phyloP scores from a whole-genome alignment of 805 yeast genomes.

The Lipomyces starkeyi region DNA sequence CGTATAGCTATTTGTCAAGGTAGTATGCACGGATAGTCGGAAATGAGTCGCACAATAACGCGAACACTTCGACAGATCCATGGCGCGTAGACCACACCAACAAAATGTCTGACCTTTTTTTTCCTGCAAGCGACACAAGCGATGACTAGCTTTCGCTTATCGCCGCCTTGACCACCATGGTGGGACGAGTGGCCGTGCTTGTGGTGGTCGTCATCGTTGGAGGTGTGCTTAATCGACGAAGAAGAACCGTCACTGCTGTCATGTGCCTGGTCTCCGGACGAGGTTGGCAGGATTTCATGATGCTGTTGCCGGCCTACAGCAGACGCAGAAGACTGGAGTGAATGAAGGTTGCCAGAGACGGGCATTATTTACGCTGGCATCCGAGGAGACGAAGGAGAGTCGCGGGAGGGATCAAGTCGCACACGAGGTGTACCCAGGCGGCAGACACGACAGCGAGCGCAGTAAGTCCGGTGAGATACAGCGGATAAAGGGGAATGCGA shows the following conservation, averaged over 20 bases:
- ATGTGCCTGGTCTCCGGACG: not conserved
- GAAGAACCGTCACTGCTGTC: not conserved
- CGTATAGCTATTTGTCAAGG: not conserved
- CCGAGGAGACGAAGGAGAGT: not conserved
- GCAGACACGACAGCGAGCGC: not conserved
- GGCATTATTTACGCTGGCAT: conserved; percentile 2
- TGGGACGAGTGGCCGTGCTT: conserved; percentile 1
- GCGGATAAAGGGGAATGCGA: too few species aligned
- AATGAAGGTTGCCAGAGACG: not conserved
- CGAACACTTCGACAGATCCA: not conserved
- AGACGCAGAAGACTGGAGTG: not conserved
- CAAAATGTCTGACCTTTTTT: conserved; percentile 41
- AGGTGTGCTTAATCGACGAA: not conserved
- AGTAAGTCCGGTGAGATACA: too few species aligned
- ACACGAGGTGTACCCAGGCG: not conserved
- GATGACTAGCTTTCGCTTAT: conserved; percentile 44
- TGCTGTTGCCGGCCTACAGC: conserved; percentile 8
- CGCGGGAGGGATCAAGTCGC: not conserved
- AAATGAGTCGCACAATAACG: too few species aligned
- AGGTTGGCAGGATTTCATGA: not conserved
- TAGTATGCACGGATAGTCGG: not conserved
- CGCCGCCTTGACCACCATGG: conserved; percentile 12
- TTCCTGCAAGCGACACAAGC: conserved; percentile 48
- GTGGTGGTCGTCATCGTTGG: conserved; percentile 1
- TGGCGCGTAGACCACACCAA: too few species aligned